A percentile compares a stretch with the other conserved stretches of the same genome.
Conservation (phyloP, 306 rosid genomes). For the Carpinus fangiana region DNA sequence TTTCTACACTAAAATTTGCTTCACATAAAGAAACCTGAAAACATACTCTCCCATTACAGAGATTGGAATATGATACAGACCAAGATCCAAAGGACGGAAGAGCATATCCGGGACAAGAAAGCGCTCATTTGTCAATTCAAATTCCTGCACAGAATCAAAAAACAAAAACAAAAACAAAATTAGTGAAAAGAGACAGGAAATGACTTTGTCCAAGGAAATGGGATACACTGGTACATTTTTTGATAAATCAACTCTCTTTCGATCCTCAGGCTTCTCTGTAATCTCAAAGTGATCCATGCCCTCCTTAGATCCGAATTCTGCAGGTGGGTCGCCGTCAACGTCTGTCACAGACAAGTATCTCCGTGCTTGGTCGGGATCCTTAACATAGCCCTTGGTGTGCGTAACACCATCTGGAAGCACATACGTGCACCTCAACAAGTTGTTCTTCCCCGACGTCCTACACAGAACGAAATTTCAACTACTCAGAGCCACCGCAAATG, state of each 20-base stretch:
- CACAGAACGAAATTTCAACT: neutral
- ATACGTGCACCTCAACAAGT: conserved; percentile 71
- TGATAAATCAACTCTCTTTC: conserved; percentile 63
- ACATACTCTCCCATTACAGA: neutral
- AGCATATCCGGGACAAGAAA: conserved; percentile 98
- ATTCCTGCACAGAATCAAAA: conserved; percentile 54
- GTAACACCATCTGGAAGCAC: conserved; percentile 91
- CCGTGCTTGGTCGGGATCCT: conserved; percentile 65
- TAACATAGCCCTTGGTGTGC: conserved; percentile 73
- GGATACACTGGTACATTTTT: conserved; percentile 53
- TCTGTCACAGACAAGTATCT: conserved; percentile 52
- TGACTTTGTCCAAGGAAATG: conserved; percentile 2
- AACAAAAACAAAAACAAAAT: conserved; percentile 1
- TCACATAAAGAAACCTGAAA: neutral
- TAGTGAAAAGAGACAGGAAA: neutral
- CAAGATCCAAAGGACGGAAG: conserved; percentile 93
- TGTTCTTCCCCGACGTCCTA: conserved; percentile 69
- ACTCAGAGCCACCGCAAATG: neutral
- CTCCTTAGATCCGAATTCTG: conserved; percentile 25
- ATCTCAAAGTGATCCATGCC: conserved; percentile 32
- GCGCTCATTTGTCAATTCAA: conserved; percentile 90
- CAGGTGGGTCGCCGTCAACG: conserved; percentile 29
- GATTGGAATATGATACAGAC: conserved; percentile 37
- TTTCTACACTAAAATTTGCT: conserved; percentile 2
- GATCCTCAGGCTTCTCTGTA: conserved; percentile 38